phyloP scores from a whole-genome alignment of 2,329 filamentous ascomycete species.

The Alternaria sp. region DNA sequence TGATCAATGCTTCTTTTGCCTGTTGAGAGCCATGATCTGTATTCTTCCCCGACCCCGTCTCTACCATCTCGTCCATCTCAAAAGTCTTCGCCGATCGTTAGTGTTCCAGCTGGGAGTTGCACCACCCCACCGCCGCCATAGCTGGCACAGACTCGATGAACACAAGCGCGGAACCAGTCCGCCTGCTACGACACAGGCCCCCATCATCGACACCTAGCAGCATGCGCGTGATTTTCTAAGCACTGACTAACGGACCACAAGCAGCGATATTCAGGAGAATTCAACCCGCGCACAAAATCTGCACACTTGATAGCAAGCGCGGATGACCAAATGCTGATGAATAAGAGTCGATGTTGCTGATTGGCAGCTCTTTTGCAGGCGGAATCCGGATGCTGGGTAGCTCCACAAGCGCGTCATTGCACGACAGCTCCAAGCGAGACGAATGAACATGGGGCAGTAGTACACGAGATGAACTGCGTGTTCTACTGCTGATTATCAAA shows the following conservation, averaged over 20 bases:
- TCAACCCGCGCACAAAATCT: too few relatives aligned
- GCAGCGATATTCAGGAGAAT: background rate
- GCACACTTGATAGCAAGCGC: background rate
- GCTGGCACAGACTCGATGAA: too few relatives aligned
- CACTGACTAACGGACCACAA: slow-evolving; percentile 19
- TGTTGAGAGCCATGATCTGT: background rate
- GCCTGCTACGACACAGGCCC: too few relatives aligned
- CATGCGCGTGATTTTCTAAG: slow-evolving; percentile 15
- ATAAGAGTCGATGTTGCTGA: slow-evolving; percentile 30
- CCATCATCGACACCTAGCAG: too few relatives aligned
- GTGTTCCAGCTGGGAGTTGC: too few relatives aligned
- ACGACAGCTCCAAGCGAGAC: slow-evolving; percentile 26
- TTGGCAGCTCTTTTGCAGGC: slow-evolving; percentile 16
- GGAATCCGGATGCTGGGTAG: slow-evolving; percentile 18
- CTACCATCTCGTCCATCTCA: background rate
- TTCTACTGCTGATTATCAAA: slow-evolving; percentile 33
- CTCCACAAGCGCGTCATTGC: slow-evolving; percentile 7
- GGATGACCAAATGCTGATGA: slow-evolving; percentile 30
- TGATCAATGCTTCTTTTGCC: background rate
- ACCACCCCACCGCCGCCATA: too few relatives aligned
- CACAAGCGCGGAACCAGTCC: too few relatives aligned
- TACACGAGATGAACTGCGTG: background rate
- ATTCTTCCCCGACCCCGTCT: background rate
- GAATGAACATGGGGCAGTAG: slow-evolving; percentile 5
- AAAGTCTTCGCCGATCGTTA: too few relatives aligned